These are phyloP conservation scores for Neurospora sp. DNA, from an alignment of 495 filamentous ascomycete genomes.

Conservation along the genomic window DNA sequence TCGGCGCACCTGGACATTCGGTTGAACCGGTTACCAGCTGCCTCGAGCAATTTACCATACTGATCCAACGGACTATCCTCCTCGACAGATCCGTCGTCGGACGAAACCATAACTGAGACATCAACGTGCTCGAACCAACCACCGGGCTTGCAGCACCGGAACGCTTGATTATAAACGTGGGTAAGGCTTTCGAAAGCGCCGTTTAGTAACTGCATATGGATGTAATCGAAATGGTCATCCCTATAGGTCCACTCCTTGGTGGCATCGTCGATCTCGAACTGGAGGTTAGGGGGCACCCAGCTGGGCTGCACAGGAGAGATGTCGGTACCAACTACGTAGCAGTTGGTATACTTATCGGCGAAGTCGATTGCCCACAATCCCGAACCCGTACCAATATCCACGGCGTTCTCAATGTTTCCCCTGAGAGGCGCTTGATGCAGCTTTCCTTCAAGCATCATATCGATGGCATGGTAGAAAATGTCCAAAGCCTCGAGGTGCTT, in stretches of 20 bases:
- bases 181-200: slow-evolving; percentile 44
- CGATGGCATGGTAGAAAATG: slow-evolving; percentile 25
- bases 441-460: slow-evolving; percentile 27
- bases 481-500: slow-evolving; percentile 27
- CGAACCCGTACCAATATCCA: slow-evolving; percentile 30
- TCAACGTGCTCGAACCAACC: slow-evolving; percentile 40
- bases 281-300: slow-evolving; percentile 36
- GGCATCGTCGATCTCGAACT: slow-evolving; percentile 42
- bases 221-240: slow-evolving; percentile 44
- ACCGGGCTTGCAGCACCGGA: slow-evolving; percentile 13
- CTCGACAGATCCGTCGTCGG: slow-evolving; percentile 37
- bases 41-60: neutral
- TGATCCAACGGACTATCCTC: neutral
- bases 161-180: slow-evolving; percentile 27
- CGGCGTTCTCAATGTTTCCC: slow-evolving; percentile 16
- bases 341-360: slow-evolving; percentile 42
- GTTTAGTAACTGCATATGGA: slow-evolving; percentile 43
- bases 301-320: slow-evolving; percentile 34
- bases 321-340: slow-evolving; percentile 43
- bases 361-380: slow-evolving; percentile 43
- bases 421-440: slow-evolving; percentile 27
- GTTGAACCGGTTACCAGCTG: neutral
- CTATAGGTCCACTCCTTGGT: slow-evolving; percentile 35
- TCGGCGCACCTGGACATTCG: neutral
- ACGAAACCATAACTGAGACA: slow-evolving; percentile 27